Evolutionary conservation across 352 stramenopile species (phyloP).

Genomic region (Blastocystis hominis): DNA sequence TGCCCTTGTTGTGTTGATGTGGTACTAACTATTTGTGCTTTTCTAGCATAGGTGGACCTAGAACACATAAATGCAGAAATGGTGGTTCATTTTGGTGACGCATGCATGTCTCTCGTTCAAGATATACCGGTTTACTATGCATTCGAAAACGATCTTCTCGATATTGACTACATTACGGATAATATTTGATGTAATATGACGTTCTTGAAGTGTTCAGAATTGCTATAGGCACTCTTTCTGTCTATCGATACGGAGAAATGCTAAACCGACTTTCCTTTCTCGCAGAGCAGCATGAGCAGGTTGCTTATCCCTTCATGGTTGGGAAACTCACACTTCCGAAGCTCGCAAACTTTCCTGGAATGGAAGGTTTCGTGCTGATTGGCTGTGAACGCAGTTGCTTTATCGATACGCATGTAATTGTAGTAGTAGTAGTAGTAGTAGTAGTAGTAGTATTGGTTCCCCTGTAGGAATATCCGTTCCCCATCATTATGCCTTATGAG

Average conservation of each 20-base stretch:
- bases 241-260: neutral
- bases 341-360: slow-evolving; percentile 1
- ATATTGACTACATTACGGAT: neutral
- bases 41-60: neutral
- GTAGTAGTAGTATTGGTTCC: no score
- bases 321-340: neutral
- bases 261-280: neutral
- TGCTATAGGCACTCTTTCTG: neutral
- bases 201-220: neutral
- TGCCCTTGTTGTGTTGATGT: slow-evolving; percentile 24
- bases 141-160: neutral
- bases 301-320: neutral
- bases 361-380: slow-evolving; percentile 16
- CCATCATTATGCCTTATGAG: slow-evolving; percentile 8
- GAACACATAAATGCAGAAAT: slow-evolving; percentile 14
- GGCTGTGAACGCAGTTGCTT: slow-evolving; percentile 23
- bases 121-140: slow-evolving; percentile 2
- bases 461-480: neutral
- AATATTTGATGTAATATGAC: neutral
- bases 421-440: no score
- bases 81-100: slow-evolving; percentile 16
- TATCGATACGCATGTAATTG: neutral
- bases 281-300: neutral
- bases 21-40: neutral
- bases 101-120: neutral